Conservation (phyloP, 2,329 filamentous ascomycete genomes). For the Fusarium setosum region DNA sequence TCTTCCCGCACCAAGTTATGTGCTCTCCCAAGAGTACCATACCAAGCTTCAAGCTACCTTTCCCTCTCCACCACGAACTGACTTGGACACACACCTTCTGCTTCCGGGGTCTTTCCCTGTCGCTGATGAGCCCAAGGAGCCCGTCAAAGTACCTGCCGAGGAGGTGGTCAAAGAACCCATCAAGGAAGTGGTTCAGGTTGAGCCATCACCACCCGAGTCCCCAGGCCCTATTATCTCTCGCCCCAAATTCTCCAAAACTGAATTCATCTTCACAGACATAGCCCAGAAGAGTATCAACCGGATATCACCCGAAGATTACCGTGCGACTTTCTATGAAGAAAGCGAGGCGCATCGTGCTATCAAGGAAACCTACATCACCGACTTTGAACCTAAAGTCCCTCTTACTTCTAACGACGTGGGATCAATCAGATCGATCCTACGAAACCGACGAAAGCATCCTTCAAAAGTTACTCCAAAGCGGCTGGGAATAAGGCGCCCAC, state of each 20-base stretch:
- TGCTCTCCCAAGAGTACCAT: conserved; percentile 41
- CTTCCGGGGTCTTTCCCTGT: conserved; percentile 45
- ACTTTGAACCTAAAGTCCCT: conserved; percentile 36
- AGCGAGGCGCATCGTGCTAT: conserved; percentile 35
- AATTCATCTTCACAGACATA: conserved; percentile 20
- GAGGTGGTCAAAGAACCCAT: not conserved
- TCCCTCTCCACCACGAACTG: conserved; percentile 25
- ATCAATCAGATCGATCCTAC: conserved; percentile 45
- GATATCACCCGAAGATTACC: conserved; percentile 33
- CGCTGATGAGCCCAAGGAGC: conserved; percentile 25
- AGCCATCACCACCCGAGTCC: not conserved
- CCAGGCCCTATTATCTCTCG: conserved; percentile 13
- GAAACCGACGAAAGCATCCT: conserved; percentile 35
- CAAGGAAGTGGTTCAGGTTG: not conserved
- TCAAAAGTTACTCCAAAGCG: conserved; percentile 39
- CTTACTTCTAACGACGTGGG: conserved; percentile 28
- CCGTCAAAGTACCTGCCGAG: not conserved
- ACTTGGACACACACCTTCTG: conserved; percentile 22
- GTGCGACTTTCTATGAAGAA: conserved; percentile 30
- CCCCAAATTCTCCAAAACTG: conserved; percentile 22
- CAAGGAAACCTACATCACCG: conserved; percentile 30
- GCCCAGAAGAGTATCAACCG: conserved; percentile 17
- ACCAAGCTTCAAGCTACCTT: conserved; percentile 37
- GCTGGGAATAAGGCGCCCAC: conserved; percentile 36
- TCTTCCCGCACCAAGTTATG: conserved; percentile 45